Conservation (phyloP, 805 yeast genomes). For the Schizosaccharomyces osmophilus region DNA sequence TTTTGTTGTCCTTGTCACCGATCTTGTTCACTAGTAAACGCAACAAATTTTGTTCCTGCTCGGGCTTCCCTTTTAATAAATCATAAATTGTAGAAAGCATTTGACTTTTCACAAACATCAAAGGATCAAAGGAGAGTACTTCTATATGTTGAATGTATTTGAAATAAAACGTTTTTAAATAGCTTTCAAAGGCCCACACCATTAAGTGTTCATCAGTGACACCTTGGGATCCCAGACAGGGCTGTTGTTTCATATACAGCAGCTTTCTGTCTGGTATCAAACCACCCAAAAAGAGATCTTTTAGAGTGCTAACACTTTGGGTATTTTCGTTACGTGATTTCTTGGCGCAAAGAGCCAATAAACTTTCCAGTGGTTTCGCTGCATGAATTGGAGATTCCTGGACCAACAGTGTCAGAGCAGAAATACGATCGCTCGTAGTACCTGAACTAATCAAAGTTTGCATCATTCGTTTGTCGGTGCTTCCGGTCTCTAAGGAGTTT, state of each 20-base stretch:
- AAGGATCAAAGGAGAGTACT: conserved; percentile 67
- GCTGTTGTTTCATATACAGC: conserved; percentile 54
- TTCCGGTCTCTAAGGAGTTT: background rate
- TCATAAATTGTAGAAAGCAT: conserved; percentile 57
- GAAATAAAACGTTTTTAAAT: conserved; percentile 54
- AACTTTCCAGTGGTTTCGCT: conserved; percentile 53
- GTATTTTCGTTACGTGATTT: conserved; percentile 82
- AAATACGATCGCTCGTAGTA: conserved; percentile 83
- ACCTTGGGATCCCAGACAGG: conserved; percentile 13
- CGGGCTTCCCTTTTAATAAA: conserved; percentile 65
- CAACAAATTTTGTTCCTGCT: conserved; percentile 80
- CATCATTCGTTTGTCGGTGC: background rate
- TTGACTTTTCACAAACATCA: conserved; percentile 62
- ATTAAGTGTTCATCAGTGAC: conserved; percentile 27
- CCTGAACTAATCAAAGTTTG: conserved; percentile 48
- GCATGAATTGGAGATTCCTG: conserved; percentile 93
- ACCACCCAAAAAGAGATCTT: conserved; percentile 68
- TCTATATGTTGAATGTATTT: conserved; percentile 55
- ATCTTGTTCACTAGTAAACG: conserved; percentile 77
- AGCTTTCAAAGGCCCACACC: conserved; percentile 69
- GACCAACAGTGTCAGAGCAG: conserved; percentile 72
- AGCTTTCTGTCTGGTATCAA: conserved; percentile 66
- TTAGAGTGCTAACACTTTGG: conserved; percentile 69
- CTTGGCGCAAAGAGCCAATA: conserved; percentile 58
- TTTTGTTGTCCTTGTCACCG: conserved; percentile 81